Conservation (phyloP, 345 rosid species). For the Brassica incana region DNA sequence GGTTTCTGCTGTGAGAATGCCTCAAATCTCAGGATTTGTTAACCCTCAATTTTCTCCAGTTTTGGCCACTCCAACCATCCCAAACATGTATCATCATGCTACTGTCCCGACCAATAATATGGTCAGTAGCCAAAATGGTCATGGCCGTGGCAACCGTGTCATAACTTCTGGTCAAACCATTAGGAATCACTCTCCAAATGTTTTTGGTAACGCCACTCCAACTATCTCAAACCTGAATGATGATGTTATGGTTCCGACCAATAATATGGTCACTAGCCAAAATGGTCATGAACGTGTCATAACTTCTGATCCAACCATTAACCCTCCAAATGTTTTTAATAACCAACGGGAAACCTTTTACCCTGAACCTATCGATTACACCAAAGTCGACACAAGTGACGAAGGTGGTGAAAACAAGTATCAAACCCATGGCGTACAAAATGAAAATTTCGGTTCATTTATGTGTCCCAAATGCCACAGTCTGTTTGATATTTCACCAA, state of each 20-base stretch:
- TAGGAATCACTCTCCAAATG: background rate
- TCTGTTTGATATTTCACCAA: slow-evolving; percentile 9
- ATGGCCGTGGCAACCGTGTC: background rate
- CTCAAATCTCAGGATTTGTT: background rate
- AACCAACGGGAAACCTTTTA: background rate
- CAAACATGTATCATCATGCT: background rate
- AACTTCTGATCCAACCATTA: background rate
- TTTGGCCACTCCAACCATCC: background rate
- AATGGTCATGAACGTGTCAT: background rate
- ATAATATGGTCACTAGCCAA: background rate
- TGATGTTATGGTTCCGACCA: background rate
- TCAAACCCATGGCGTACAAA: background rate
- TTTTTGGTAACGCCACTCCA: background rate
- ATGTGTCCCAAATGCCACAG: slow-evolving; percentile 13
- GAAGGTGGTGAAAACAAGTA: background rate
- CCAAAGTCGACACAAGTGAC: background rate
- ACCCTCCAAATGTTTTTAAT: background rate
- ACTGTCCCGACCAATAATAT: background rate
- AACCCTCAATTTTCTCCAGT: background rate
- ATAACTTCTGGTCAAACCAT: background rate
- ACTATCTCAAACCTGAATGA: background rate
- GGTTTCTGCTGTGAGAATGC: background rate
- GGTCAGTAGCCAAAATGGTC: background rate
- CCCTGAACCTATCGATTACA: background rate
- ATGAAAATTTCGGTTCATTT: background rate